Base-by-base conservation (phyloP, 139 green algal genomes). In the Closterium sp. region DNA sequence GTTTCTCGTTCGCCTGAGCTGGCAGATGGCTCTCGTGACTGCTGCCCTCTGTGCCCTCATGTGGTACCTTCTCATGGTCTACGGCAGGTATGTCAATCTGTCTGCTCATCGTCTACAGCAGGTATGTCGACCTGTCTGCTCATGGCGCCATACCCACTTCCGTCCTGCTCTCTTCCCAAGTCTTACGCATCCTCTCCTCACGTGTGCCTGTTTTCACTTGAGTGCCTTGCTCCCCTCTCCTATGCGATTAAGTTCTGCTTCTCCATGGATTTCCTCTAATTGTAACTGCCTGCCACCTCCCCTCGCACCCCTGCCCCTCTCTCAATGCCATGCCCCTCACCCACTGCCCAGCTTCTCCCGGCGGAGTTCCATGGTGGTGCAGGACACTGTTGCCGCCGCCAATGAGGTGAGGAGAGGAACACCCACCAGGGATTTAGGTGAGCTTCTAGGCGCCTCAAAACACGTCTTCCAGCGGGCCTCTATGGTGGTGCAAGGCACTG, bases 341-440 rank as follows among this genome's bases (percentile, higher is more conserved):
- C 21, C 32, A 92, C 88, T 38, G 22, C 13, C 19, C 86, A 91
- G 91, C 13, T 93, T 73, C 73, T 30, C 87, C 11, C 91, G 90
- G 88, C 42, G 31, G 88, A 17, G 21, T n/a, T 91, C 94, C 11
- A 92, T 86, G 84, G 89, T 96, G 11, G 95, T 96, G 89, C 96
- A 97, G 88, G 96, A 98, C 88, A 91, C 95, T 3, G 93, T 97
- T 86, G 97, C 96, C 3, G 90, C 95, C 31, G 94, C 93, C 73
- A 93, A 93, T 22, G 87, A 73, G 91, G 62, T 79, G 62, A 79
- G 62, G 32, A 38, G 0, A 50, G n/a, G n/a, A 50, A 50, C 38
- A n/a, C 38, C 38, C 7, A 9, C 7, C 38, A 50, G 38, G 38
- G 13, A 50, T 50, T 9, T 9, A 50, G 13, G 32, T 38, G 32